Percentiles rank a stretch among this genome's conserved stretches.
phyloP scores from a whole-genome alignment of 495 filamentous ascomycete genomes.

The Geoglossum glabrum region DNA sequence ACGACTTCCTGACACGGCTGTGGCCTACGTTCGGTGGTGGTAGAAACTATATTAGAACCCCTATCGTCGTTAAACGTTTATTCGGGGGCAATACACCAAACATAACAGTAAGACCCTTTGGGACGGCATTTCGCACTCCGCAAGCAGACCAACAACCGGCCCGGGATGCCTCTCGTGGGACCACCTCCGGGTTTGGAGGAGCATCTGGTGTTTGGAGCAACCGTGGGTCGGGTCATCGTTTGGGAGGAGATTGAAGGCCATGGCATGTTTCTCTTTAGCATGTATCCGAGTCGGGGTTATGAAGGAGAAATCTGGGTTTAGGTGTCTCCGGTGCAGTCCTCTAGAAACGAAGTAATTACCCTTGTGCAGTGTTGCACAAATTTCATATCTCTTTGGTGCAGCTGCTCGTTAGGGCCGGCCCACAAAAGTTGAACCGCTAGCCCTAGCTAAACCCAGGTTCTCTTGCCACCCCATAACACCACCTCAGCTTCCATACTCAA shows the following conservation, averaged over 20 bases:
- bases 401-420: neutral
- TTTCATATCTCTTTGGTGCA: neutral
- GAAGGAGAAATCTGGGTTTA: neutral
- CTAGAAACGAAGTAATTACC: neutral
- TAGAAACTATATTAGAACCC: slow-evolving; percentile 47
- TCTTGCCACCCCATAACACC: neutral
- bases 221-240: neutral
- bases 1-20: slow-evolving; percentile 65
- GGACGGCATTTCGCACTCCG: neutral
- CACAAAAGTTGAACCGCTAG: neutral
- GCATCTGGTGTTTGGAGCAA: neutral
- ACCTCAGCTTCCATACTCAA: neutral
- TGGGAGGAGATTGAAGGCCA: neutral
- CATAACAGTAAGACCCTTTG: neutral
- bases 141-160: neutral
- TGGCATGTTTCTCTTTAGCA: neutral
- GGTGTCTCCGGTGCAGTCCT: neutral
- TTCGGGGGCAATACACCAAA: slow-evolving; percentile 19
- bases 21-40: slow-evolving; percentile 74
- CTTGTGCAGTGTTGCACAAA: neutral
- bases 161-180: neutral
- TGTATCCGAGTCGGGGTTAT: neutral
- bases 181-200: neutral
- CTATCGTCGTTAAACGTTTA: slow-evolving; percentile 38
- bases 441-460: neutral